Base-by-base conservation (phyloP, 2,329 filamentous ascomycete species). In the Aureobasidium sp. region DNA sequence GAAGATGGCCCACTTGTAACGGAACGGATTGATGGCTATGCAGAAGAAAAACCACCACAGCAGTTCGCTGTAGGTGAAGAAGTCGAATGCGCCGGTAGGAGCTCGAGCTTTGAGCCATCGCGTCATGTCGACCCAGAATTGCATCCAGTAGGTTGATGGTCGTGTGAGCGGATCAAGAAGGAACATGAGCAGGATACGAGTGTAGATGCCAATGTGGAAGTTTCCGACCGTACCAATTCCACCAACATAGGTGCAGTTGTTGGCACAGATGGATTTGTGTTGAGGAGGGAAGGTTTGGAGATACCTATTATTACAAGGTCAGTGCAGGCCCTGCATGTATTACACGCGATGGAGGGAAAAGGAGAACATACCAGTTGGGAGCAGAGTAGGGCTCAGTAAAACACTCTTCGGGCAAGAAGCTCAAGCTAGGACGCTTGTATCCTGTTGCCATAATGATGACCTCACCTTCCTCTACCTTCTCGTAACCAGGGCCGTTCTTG, bases 201-300 rank as follows among this genome's bases (percentile, higher is more conserved):
- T 95, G 76, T 94, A 95, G 68, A 95, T 93, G 5, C 90, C 91
- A 49, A 95, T 93, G 69, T 95, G 90, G 81, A 89, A 93, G 72
- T 94, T 92, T 0, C 90, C 88, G 1, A 94, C 89, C 0, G 87
- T 88, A 0, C 89, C 90, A 62, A 94, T 92, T 4, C 86, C 90
- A 60, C 88, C 85, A 61, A 91, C 78, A 67, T 92, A 95, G 0
- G 90, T 94, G 77, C 87, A 87, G 74, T 96, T 95, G 75, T 90
- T 92, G 65, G 86, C 87, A 65, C 87, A 91, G 52, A 95, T 81
- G 37, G 84, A 86, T 0, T 87, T 83, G 66, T 92, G 87, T 3
- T 78, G 73, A 0, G 90, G 88, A 5, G 91, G 90, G 74, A 95
- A 95, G 0, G 88, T 89, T 72, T 95, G 90, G 0, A 95, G 81